phyloP scores from a whole-genome alignment of 2,329 filamentous ascomycete genomes.

The Aspergillus sp. region DNA sequence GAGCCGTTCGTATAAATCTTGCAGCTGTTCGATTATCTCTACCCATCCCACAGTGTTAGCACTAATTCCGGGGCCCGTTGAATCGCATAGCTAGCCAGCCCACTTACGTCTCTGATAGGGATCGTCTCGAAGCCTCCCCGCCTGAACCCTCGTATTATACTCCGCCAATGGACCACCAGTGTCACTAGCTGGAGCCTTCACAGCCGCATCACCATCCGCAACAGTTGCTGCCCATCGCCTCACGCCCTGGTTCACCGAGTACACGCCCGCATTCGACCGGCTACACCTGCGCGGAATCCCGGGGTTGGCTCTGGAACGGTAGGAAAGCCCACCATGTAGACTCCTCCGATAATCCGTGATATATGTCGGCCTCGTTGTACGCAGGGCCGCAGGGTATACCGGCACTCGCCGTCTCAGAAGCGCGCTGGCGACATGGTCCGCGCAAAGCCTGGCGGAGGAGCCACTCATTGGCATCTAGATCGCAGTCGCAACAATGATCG shows the following conservation, averaged over 20 bases:
- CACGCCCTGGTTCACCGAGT: conserved; percentile 2
- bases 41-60: background rate
- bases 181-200: conserved; percentile 13
- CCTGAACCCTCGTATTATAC: conserved; percentile 78
- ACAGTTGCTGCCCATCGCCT: conserved; percentile 20
- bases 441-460: conserved; percentile 31
- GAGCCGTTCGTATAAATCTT: conserved; percentile 85
- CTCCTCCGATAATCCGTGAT: conserved; percentile 18
- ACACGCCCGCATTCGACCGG: background rate
- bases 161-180: conserved; percentile 73
- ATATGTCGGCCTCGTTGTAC: conserved; percentile 20
- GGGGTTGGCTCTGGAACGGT: background rate
- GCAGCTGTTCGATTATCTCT: conserved; percentile 86
- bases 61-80: background rate
- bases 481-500: background rate
- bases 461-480: conserved; percentile 27
- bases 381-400: conserved; percentile 20
- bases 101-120: conserved; percentile 79
- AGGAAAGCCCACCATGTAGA: conserved; percentile 13
- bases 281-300: background rate
- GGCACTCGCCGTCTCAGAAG: conserved; percentile 21
- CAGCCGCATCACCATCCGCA: background rate
- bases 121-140: conserved; percentile 77
- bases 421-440: conserved; percentile 28
- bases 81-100: background rate